Evolutionary conservation across 1,284 basidiomycete species (phyloP).

Genomic region (Cryptococcus wingfieldii): DNA sequence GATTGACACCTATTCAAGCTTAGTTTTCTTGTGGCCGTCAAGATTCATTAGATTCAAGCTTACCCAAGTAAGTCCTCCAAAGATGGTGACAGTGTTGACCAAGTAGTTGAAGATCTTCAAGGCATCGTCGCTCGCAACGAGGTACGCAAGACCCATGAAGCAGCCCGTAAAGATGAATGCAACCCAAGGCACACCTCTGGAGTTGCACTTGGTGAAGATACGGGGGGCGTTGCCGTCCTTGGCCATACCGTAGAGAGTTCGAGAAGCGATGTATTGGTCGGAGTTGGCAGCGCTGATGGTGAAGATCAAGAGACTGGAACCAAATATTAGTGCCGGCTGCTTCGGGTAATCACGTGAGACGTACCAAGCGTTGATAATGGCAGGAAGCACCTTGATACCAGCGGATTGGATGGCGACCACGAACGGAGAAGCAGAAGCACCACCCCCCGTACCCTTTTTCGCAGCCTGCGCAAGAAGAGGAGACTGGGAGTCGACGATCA

Average conservation of each 20-base stretch:
- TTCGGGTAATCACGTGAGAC: neutral
- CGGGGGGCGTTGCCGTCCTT: slow-evolving; percentile 54
- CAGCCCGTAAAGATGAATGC: slow-evolving; percentile 44
- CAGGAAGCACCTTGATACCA: slow-evolving; percentile 50
- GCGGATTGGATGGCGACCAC: slow-evolving; percentile 57
- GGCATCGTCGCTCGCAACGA: slow-evolving; percentile 24
- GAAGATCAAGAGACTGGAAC: slow-evolving; percentile 34
- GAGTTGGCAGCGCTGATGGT: slow-evolving; percentile 52
- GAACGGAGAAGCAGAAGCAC: slow-evolving; percentile 71
- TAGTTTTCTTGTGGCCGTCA: neutral
- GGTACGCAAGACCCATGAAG: slow-evolving; percentile 46
- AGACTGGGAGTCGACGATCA: slow-evolving; percentile 53
- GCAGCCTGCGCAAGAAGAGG: slow-evolving; percentile 50
- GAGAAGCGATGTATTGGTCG: slow-evolving; percentile 54
- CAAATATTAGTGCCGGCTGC: neutral
- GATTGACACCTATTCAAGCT: slow-evolving; percentile 56
- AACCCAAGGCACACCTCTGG: slow-evolving; percentile 50
- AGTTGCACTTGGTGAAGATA: slow-evolving; percentile 51
- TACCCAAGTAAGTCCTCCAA: slow-evolving; percentile 65
- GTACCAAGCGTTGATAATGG: slow-evolving; percentile 51
- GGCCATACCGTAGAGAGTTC: slow-evolving; percentile 54
- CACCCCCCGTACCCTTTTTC: slow-evolving; percentile 54
- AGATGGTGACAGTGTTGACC: slow-evolving; percentile 63
- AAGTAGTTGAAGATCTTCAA: slow-evolving; percentile 63
- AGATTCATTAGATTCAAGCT: neutral